Percentiles rank a stretch among this genome's conserved stretches.
These are phyloP conservation scores for Marchantia paleacea DNA, from an alignment of 225 moss, liverwort and hornwort species.

Conservation along the genomic window DNA sequence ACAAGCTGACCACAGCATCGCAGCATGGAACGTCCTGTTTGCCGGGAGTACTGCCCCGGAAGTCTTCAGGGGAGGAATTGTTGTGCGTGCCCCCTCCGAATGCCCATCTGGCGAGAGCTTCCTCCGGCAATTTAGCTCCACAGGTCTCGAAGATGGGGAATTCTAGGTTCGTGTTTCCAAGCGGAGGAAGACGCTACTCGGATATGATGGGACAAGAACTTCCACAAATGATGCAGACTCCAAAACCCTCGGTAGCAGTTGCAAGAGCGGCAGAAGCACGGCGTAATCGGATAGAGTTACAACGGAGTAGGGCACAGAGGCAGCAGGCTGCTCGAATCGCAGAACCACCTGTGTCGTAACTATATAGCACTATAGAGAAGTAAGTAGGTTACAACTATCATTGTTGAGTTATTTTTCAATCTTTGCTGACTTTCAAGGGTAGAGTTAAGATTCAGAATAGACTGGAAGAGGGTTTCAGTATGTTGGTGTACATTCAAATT, in stretches of 20 bases:
- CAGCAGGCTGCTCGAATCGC: slow-evolving; percentile 22
- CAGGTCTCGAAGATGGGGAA: slow-evolving; percentile 6
- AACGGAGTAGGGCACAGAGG: slow-evolving; percentile 28
- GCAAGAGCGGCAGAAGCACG: slow-evolving; percentile 43
- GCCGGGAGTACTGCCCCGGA: slow-evolving; percentile 15
- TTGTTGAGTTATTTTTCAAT: slow-evolving; percentile 23
- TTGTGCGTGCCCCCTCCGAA: neutral
- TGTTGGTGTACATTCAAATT: slow-evolving; percentile 12
- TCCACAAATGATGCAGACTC: slow-evolving; percentile 17
- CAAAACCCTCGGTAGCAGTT: slow-evolving; percentile 22
- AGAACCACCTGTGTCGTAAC: slow-evolving; percentile 21
- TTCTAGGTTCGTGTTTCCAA: slow-evolving; percentile 25
- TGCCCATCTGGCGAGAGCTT: slow-evolving; percentile 23
- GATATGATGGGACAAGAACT: slow-evolving; percentile 25
- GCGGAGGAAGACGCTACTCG: slow-evolving; percentile 18
- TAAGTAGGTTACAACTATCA: neutral
- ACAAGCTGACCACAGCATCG: slow-evolving; percentile 18
- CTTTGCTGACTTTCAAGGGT: neutral
- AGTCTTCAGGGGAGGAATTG: slow-evolving; percentile 27
- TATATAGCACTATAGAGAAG: neutral
- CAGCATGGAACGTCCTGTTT: slow-evolving; percentile 5
- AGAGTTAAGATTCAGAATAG: neutral
- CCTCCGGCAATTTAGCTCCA: slow-evolving; percentile 28
- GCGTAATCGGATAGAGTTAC: slow-evolving; percentile 37
- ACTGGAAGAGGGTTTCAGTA: slow-evolving; percentile 12